These are phyloP conservation scores for Bjerkandera adusta DNA, from an alignment of 1,284 basidiomycete genomes.

Conservation along the genomic window DNA sequence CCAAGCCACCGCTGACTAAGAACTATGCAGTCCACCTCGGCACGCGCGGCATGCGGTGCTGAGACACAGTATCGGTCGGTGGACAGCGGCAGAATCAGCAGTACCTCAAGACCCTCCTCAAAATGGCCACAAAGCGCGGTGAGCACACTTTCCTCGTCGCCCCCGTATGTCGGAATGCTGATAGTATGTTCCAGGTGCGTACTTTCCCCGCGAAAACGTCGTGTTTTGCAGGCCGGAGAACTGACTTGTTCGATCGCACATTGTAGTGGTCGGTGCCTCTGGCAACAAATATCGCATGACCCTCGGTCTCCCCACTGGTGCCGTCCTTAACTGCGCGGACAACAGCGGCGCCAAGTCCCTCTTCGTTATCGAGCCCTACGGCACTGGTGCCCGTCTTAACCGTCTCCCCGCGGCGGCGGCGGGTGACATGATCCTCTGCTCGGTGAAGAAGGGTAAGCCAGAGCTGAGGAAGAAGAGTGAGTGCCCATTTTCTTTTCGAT, in stretches of 20 bases:
- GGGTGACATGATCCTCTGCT: constrained; percentile 98
- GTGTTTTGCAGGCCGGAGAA: too few relatives aligned
- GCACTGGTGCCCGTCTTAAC: constrained; percentile 96
- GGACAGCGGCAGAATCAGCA: constrained; percentile 22
- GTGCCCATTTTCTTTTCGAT: constrained; percentile 31
- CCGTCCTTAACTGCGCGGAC: constrained; percentile 99
- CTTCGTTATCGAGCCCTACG: constrained; percentile 88
- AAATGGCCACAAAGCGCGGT: constrained; percentile 33
- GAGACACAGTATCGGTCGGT: constrained; percentile 15
- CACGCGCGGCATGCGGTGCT: constrained; percentile 27
- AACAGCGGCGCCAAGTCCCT: constrained; percentile 99
- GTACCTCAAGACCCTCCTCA: constrained; percentile 31
- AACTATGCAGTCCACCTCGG: constrained; percentile 35
- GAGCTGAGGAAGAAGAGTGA: constrained; percentile 99
- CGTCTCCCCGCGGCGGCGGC: constrained; percentile 97
- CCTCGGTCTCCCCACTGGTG: constrained; percentile 96
- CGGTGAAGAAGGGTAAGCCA: constrained; percentile 99
- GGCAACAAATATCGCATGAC: constrained; percentile 99
- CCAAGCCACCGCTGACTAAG: constrained; percentile 20
- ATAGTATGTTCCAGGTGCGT: constrained; percentile 22
- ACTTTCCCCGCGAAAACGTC: constrained; percentile 4
- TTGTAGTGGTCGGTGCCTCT: constrained; percentile 47
- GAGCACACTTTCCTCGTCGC: constrained; percentile 12
- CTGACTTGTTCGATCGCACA: constrained; percentile 26
- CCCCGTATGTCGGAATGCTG: constrained; percentile 16